Base-by-base conservation (phyloP, 2,329 filamentous ascomycete species). In the Curvularia eragrostidis region DNA sequence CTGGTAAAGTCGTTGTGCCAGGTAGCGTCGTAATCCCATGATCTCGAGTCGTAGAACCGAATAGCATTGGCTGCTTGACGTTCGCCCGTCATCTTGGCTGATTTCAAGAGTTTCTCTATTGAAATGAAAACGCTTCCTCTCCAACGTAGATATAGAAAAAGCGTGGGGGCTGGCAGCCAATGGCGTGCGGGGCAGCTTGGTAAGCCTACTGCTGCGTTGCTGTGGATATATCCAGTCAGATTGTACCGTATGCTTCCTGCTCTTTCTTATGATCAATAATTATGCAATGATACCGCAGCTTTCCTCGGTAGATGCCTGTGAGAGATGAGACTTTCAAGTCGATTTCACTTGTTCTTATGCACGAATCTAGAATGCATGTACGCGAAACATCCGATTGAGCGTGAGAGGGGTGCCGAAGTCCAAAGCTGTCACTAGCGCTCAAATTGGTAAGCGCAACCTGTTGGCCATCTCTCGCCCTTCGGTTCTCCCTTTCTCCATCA, bases 1-100 rank as follows among this genome's bases (percentile, higher is more conserved):
- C 62, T 65, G 2, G 78, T 76, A 54, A 80, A 79, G 28, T 71
- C 65, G 15, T 67, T 67, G 57, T 81, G 80, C 73, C 75, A 79
- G n/a, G 74, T 77, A 28, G 75, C 65, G 46, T 81, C 77, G 63
- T 81, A 80, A 21, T 62, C 67, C 18, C 58, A 52, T 5, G 74
- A 72, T 18, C 73, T 75, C 13, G 65, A 62, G 46, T 78, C 73
- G 58, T 81, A 76, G 43, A 77, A 69, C 9, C 63, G 63, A 46
- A 75, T 69, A 7, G 72, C 72, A 18, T 63, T 58, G n/a, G 69
- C 64, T 38, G 69, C 63, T 57, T 75, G 72, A 50, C 61, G 56
- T 30, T 66, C 58, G 23, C 50, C 38, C 36, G 58, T 44, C 64
- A 68, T 70, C 19, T 38, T 61, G 47, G 7, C 21, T 23, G 42